phyloP scores from a whole-genome alignment of 1,139 yeast genomes.

The Lodderomyces metapsilosis region DNA sequence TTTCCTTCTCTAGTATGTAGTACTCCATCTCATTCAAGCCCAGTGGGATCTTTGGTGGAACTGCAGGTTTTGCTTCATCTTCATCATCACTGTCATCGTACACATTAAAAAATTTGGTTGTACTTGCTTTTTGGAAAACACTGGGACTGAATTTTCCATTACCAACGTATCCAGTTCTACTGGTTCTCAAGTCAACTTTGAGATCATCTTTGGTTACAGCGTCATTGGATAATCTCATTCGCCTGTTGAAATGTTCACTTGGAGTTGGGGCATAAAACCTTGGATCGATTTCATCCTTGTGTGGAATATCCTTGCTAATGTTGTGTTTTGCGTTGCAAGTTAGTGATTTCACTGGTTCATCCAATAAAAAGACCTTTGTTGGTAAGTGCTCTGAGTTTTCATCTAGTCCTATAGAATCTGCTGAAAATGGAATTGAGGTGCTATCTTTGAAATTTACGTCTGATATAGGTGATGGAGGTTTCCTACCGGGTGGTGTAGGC shows the following conservation, averaged over 20 bases:
- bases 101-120: constrained; percentile 9
- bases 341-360: constrained; percentile 33
- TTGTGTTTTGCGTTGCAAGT: constrained; percentile 17
- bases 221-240: constrained; percentile 24
- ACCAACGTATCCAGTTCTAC: constrained; percentile 37
- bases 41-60: constrained; percentile 56
- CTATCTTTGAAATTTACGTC: constrained; percentile 12
- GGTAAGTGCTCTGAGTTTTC: constrained; percentile 26
- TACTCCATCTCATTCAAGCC: constrained; percentile 51
- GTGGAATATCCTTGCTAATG: constrained; percentile 20
- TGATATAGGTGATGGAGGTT: constrained; percentile 17
- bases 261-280: constrained; percentile 50
- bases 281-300: constrained; percentile 43
- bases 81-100: constrained; percentile 21
- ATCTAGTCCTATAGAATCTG: constrained; percentile 43
- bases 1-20: constrained; percentile 42
- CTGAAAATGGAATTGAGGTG: constrained; percentile 43
- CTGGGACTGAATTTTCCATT: constrained; percentile 45
- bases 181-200: constrained; percentile 24
- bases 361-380: constrained; percentile 37
- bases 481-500: constrained; percentile 9
- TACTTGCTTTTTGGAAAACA: constrained; percentile 29
- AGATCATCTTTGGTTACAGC: constrained; percentile 21
- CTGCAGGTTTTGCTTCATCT: constrained; percentile 33
- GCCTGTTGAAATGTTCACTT: constrained; percentile 32